Base-by-base conservation (phyloP, 2,329 filamentous ascomycete genomes). In the Cordyceps farinosa region DNA sequence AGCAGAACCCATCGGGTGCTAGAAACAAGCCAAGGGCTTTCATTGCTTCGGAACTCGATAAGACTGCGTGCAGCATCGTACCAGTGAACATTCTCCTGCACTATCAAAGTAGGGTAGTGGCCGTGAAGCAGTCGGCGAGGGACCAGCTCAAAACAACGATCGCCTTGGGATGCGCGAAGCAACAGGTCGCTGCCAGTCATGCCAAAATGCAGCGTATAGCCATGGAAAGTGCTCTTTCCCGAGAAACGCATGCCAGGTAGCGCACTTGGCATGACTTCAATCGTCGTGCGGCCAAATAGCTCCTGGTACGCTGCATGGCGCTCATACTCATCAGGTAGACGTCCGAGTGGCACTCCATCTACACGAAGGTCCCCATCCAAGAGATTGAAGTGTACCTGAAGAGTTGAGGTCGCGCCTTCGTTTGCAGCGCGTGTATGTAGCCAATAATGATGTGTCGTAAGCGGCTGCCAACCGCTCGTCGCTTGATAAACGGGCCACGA, bases 351-450 rank as follows among this genome's bases (percentile, higher is more conserved):
- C 1, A 72, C 48, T 0, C 84, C 84, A 62, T 86, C 76, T 0
- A 87, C 76, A 0, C 86, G 74, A 0, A 88, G 70, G 32, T 80
- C 74, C 0, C 80, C 84, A 0, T 76, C 80, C 2, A 88, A 66
- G 0, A 85, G 56, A 65, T 84, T 84, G 66, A 80, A 81, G 30
- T 81, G 77, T 4, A 83, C 74, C 3, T 36, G 8, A 32, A 74
- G 17, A n/a, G n/a, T 54, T 42, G 22, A 15, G 52, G 13, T 29
- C 5, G 5, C 42, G 17, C 27, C 52, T 54, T 13, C n/a, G 9
- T 13, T 38, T 27, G n/a, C 34, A 11, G 52, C 52, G 17, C 5
- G 27, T 5, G 13, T 54, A 29, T 9, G 29, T 34, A 54, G 11
- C 52, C 52, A 54, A 13, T 54, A 54, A 3, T 13, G 13, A 42